phyloP scores from a whole-genome alignment of 805 yeast species.

The Barnettozyma californica region DNA sequence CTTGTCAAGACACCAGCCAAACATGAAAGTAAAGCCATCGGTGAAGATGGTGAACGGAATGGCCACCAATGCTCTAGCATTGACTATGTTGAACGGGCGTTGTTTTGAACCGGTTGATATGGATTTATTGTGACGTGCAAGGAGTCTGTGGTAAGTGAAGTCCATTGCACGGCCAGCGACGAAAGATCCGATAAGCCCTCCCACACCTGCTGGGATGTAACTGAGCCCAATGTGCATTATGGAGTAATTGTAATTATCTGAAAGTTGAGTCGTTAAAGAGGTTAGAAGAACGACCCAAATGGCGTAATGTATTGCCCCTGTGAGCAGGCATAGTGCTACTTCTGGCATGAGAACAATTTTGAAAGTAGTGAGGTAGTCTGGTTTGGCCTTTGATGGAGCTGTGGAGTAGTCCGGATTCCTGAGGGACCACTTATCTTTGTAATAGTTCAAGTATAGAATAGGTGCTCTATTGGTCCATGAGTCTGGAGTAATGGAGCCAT shows the following conservation, averaged over 20 bases:
- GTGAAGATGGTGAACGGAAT: slow-evolving; percentile 29
- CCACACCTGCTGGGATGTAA: slow-evolving; percentile 70
- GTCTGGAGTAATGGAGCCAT: no score
- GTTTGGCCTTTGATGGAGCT: no score
- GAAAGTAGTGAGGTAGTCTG: slow-evolving; percentile 17
- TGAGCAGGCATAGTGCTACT: no score
- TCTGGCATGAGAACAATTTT: slow-evolving; percentile 45
- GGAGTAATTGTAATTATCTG: slow-evolving; percentile 42
- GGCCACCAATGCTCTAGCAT: slow-evolving; percentile 20
- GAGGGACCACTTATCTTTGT: slow-evolving; percentile 11
- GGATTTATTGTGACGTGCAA: not conserved
- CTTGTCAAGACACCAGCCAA: slow-evolving; percentile 51
- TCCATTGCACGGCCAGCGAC: slow-evolving; percentile 53
- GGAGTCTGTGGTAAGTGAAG: slow-evolving; percentile 35
- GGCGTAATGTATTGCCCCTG: slow-evolving; percentile 55
- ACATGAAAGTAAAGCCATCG: slow-evolving; percentile 35
- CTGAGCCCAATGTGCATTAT: slow-evolving; percentile 62
- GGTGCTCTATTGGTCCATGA: no score
- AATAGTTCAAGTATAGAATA: not conserved
- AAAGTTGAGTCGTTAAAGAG: slow-evolving; percentile 51
- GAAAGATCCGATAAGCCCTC: slow-evolving; percentile 57
- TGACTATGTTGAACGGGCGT: slow-evolving; percentile 35
- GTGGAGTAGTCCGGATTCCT: slow-evolving; percentile 23
- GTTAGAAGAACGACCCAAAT: slow-evolving; percentile 71
- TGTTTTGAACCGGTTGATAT: slow-evolving; percentile 45